phyloP scores from a whole-genome alignment of 176 grass and related monocot genomes.

The Oropetium thomaeum region DNA sequence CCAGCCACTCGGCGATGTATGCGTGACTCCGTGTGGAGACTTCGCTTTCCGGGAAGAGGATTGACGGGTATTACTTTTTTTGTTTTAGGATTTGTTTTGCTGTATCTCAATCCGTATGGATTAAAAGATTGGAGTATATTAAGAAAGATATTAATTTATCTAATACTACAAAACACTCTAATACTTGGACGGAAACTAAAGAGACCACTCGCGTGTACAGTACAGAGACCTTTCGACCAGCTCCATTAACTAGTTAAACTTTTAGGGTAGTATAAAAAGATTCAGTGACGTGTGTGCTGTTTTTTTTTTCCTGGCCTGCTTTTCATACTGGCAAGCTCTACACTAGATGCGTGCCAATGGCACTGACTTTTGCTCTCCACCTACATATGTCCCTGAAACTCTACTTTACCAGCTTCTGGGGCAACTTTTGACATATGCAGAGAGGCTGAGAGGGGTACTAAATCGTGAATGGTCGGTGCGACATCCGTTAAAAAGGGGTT shows the following conservation, averaged over 20 bases:
- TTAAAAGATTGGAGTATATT: too few relatives aligned
- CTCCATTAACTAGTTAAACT: not conserved
- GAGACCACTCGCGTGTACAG: not conserved
- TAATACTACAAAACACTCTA: too few relatives aligned
- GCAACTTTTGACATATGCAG: not conserved
- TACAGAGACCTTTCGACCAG: not conserved
- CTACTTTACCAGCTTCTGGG: not conserved
- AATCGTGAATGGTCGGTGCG: not conserved
- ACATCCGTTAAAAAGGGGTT: not conserved
- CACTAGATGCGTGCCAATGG: not conserved
- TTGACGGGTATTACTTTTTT: constrained; percentile 2
- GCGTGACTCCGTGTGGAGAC: not conserved
- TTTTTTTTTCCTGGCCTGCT: not conserved
- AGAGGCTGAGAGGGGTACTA: not conserved
- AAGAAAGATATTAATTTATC: too few relatives aligned
- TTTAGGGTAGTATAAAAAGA: not conserved
- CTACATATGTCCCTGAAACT: not conserved
- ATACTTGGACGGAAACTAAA: not conserved
- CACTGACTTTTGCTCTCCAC: not conserved
- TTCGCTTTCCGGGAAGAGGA: constrained; percentile 5
- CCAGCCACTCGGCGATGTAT: not conserved
- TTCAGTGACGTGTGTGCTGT: not conserved
- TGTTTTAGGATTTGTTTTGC: too few relatives aligned
- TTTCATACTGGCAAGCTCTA: not conserved
- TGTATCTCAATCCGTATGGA: too few relatives aligned